Evolutionary conservation across 352 stramenopile genomes (phyloP).

Genomic region (Phytophthora litchii): DNA sequence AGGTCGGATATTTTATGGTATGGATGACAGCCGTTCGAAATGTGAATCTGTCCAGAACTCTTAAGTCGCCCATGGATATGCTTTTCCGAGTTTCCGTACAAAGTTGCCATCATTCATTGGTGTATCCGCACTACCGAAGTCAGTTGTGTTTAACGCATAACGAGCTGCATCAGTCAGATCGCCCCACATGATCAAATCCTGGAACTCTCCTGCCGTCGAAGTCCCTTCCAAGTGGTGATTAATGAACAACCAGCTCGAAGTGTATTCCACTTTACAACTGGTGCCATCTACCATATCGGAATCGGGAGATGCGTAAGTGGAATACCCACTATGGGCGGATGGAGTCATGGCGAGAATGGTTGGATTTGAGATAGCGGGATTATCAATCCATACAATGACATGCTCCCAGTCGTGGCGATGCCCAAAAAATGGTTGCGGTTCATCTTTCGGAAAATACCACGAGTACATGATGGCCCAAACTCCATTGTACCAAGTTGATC

Average conservation of each 20-base stretch:
- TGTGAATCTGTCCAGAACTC: too few species aligned
- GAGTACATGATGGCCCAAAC: slow-evolving; percentile 39
- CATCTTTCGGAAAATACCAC: slow-evolving; percentile 53
- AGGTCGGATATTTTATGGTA: too few species aligned
- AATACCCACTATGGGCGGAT: slow-evolving; percentile 34
- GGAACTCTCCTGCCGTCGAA: slow-evolving; percentile 15
- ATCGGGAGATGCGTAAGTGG: slow-evolving; percentile 23
- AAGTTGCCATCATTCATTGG: slow-evolving; percentile 41
- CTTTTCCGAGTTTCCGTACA: slow-evolving; percentile 24
- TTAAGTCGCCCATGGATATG: too few species aligned
- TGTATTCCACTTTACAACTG: slow-evolving; percentile 31
- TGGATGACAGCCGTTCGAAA: too few species aligned
- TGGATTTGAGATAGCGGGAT: slow-evolving; percentile 12
- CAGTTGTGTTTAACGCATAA: slow-evolving; percentile 25
- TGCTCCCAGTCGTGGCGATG: slow-evolving; percentile 47
- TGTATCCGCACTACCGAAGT: slow-evolving; percentile 32
- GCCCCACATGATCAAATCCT: slow-evolving; percentile 34
- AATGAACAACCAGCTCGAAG: slow-evolving; percentile 19
- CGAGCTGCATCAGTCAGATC: slow-evolving; percentile 30
- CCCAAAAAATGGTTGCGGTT: slow-evolving; percentile 18
- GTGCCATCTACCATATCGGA: slow-evolving; percentile 22
- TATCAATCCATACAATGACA: slow-evolving; percentile 33
- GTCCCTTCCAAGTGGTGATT: slow-evolving; percentile 28
- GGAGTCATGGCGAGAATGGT: slow-evolving; percentile 26
- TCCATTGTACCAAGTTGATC: slow-evolving; percentile 21